Percentiles rank a stretch among this genome's conserved stretches.
Conservation (phyloP, 1,284 basidiomycete species). For the Apiotrichum akiyoshidainum region DNA sequence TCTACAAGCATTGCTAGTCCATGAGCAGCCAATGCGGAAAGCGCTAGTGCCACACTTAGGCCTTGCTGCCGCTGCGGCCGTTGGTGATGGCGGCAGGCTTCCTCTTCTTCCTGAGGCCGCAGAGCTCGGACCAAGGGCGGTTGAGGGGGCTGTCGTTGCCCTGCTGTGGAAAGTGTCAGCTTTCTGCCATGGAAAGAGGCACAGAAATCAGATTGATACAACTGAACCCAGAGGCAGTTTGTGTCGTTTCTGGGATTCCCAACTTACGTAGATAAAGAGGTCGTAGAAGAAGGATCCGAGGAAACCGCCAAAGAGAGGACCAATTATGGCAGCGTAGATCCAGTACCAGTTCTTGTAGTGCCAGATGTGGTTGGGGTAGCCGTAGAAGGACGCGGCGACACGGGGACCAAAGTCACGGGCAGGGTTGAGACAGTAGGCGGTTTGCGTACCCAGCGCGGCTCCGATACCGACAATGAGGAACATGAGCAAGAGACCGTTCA, state of each 20-base stretch:
- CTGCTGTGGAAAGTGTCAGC: too few species aligned
- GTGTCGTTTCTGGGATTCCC: too few species aligned
- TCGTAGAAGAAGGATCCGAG: constrained; percentile 16
- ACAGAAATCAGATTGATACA: too few species aligned
- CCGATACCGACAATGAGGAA: constrained; percentile 17
- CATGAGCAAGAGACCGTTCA: constrained; percentile 13
- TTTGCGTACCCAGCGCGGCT: constrained; percentile 16
- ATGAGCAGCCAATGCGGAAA: too few species aligned
- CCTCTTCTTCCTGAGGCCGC: background rate
- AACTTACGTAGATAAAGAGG: constrained; percentile 7
- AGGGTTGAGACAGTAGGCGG: constrained; percentile 31
- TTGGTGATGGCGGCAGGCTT: background rate
- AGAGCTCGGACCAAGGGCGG: constrained; percentile 1
- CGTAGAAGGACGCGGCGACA: constrained; percentile 29
- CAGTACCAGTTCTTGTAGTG: constrained; percentile 29
- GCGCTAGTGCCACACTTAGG: background rate
- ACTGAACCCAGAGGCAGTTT: too few species aligned
- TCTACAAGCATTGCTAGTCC: too few species aligned
- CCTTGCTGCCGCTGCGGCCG: background rate
- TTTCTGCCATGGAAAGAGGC: too few species aligned
- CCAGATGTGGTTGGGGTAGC: constrained; percentile 32
- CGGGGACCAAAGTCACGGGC: constrained; percentile 41
- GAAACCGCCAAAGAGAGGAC: constrained; percentile 2
- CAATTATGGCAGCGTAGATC: constrained; percentile 16
- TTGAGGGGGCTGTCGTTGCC: constrained; percentile 16